phyloP scores from a whole-genome alignment of 805 yeast species.

The Cyberlindnera maritima region DNA sequence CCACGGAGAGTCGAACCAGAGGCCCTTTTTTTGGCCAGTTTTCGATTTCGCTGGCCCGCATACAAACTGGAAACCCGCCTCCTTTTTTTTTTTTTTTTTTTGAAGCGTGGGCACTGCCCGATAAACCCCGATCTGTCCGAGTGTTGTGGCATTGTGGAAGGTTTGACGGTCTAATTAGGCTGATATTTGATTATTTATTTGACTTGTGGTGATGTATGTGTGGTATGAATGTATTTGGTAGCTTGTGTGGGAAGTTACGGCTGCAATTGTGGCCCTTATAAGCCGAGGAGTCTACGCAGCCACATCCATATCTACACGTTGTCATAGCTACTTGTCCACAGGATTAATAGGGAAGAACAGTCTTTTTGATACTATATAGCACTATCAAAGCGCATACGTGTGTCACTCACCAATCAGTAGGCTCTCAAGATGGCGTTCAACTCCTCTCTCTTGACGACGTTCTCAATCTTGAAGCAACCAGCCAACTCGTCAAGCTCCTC shows the following conservation, averaged over 20 bases:
- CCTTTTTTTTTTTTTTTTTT: not conserved
- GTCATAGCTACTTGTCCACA: too few relatives aligned
- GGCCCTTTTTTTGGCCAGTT: not conserved
- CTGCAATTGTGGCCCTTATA: too few relatives aligned
- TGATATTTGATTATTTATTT: too few relatives aligned
- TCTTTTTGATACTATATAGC: too few relatives aligned
- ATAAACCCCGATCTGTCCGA: not conserved
- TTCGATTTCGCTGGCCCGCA: not conserved
- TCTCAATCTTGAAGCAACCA: constrained; percentile 47
- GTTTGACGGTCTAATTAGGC: too few relatives aligned
- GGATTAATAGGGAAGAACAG: too few relatives aligned
- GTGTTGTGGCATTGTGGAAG: not conserved
- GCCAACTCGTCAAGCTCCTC: constrained; percentile 51
- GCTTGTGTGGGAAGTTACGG: too few relatives aligned
- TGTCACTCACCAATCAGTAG: constrained; percentile 3
- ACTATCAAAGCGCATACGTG: not conserved
- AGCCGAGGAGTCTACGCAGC: too few relatives aligned
- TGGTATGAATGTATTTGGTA: too few relatives aligned
- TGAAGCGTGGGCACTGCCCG: not conserved
- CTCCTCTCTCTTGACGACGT: constrained; percentile 40
- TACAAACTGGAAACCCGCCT: not conserved
- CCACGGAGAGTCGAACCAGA: not conserved
- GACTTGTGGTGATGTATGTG: too few relatives aligned
- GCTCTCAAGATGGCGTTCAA: constrained; percentile 32
- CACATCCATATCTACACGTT: too few relatives aligned